phyloP scores from a whole-genome alignment of 129 eudicot genomes.

The Helichrysum umbraculigerum region DNA sequence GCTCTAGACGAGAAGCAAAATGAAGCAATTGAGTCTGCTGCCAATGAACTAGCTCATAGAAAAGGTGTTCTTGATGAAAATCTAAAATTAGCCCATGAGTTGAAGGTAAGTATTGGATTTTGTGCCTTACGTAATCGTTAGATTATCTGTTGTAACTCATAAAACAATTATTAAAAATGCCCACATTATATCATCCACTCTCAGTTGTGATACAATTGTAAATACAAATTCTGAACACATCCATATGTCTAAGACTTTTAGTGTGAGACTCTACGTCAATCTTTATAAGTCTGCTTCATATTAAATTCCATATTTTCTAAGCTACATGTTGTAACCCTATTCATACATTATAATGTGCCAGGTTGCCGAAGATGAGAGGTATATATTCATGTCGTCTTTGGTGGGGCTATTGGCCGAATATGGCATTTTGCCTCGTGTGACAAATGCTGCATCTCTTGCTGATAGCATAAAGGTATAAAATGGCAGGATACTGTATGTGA shows the following conservation, averaged over 20 bases:
- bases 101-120: slow-evolving; percentile 56
- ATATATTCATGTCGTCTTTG: slow-evolving; percentile 73
- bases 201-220: slow-evolving; percentile 1
- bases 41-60: slow-evolving; percentile 76
- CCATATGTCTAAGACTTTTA: not conserved
- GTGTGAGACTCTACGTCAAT: slow-evolving; percentile 3
- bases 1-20: slow-evolving; percentile 87
- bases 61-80: slow-evolving; percentile 87
- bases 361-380: slow-evolving; percentile 87
- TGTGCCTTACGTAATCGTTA: slow-evolving; percentile 1
- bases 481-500: not conserved
- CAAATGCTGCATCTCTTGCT: slow-evolving; percentile 79
- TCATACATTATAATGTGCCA: slow-evolving; percentile 32
- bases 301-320: not conserved
- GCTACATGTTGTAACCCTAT: slow-evolving; percentile 8
- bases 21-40: slow-evolving; percentile 77
- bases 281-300: slow-evolving; percentile 1
- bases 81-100: slow-evolving; percentile 64
- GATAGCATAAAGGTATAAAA: slow-evolving; percentile 66
- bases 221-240: not conserved
- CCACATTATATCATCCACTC: not conserved
- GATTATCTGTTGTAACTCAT: not conserved
- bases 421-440: slow-evolving; percentile 78
- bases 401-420: slow-evolving; percentile 75
- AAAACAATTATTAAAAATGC: not conserved